Conservation (phyloP, 2,329 filamentous ascomycete species). For the Stachybotrys elegans region DNA sequence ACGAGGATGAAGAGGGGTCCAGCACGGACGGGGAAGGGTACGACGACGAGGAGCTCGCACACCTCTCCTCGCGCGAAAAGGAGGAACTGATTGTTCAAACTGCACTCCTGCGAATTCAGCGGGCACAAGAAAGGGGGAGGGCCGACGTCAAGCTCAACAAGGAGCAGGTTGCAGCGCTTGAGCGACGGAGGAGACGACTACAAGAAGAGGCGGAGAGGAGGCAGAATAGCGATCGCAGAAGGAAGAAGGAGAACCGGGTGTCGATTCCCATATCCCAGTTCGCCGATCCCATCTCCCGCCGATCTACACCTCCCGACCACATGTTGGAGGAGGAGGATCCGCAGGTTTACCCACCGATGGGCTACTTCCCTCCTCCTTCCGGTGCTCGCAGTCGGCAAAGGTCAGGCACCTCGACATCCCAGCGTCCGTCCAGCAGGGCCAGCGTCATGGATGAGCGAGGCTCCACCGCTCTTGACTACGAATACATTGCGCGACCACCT, state of each 20-base stretch:
- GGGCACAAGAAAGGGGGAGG: slow-evolving; percentile 71
- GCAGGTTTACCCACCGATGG: slow-evolving; percentile 40
- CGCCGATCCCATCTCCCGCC: slow-evolving; percentile 32
- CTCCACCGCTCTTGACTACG: slow-evolving; percentile 40
- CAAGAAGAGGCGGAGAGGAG: slow-evolving; percentile 36
- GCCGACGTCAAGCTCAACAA: slow-evolving; percentile 74
- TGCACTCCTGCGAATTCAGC: slow-evolving; percentile 74
- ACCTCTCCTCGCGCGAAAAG: slow-evolving; percentile 54
- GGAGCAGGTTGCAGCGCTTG: slow-evolving; percentile 75
- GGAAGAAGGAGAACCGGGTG: slow-evolving; percentile 41
- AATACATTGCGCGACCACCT: slow-evolving; percentile 32
- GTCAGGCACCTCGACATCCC: slow-evolving; percentile 36
- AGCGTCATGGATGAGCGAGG: slow-evolving; percentile 26
- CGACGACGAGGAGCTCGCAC: slow-evolving; percentile 46
- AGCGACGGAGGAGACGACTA: slow-evolving; percentile 59
- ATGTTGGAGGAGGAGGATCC: slow-evolving; percentile 29
- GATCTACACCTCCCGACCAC: slow-evolving; percentile 32
- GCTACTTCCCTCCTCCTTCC: slow-evolving; percentile 45
- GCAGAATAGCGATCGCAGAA: slow-evolving; percentile 28
- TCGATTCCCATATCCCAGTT: slow-evolving; percentile 50
- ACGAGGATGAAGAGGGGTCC: slow-evolving; percentile 28
- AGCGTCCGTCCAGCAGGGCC: slow-evolving; percentile 26
- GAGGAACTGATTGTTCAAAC: slow-evolving; percentile 74
- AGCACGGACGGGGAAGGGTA: slow-evolving; percentile 28
- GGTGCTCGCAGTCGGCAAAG: slow-evolving; percentile 34